A percentile compares a stretch with the other conserved stretches of the same genome.
These are phyloP conservation scores for Cephalotrichum gorgonifer DNA, from an alignment of 2,329 filamentous ascomycete species.

Conservation along the genomic window DNA sequence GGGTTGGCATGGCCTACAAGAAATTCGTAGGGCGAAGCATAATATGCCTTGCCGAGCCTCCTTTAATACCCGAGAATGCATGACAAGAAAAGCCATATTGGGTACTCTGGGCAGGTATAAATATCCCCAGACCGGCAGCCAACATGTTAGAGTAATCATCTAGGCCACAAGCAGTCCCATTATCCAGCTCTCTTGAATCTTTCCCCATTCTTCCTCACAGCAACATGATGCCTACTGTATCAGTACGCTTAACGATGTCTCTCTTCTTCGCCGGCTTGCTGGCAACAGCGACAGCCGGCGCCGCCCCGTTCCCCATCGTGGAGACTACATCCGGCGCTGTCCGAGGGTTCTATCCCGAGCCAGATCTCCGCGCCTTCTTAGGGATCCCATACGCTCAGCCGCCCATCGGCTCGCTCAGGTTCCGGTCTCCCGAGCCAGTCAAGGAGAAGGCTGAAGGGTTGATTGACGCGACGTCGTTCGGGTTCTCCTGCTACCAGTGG, in stretches of 20 bases:
- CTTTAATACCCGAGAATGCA: neutral
- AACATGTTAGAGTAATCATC: neutral
- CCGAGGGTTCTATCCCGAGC: constrained; percentile 19
- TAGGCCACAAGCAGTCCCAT: neutral
- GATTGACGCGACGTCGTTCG: constrained; percentile 28
- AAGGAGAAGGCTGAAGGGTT: constrained; percentile 25
- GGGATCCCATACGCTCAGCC: constrained; percentile 29
- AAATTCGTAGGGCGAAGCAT: neutral
- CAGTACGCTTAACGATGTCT: neutral
- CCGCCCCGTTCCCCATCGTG: neutral
- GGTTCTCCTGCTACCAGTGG: constrained; percentile 36
- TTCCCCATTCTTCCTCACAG: neutral
- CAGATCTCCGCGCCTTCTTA: constrained; percentile 28
- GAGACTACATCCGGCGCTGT: neutral
- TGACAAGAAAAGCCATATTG: neutral
- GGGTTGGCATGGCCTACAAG: neutral
- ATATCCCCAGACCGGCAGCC: neutral
- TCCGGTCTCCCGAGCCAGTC: constrained; percentile 23
- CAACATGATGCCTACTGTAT: neutral
- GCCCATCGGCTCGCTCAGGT: constrained; percentile 23
- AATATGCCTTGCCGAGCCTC: neutral
- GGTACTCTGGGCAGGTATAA: neutral
- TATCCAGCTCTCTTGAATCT: neutral
- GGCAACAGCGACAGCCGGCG: neutral
- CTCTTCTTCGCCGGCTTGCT: neutral